Conservation (phyloP, 2,329 filamentous ascomycete genomes). For the Sporothrix sp. region DNA sequence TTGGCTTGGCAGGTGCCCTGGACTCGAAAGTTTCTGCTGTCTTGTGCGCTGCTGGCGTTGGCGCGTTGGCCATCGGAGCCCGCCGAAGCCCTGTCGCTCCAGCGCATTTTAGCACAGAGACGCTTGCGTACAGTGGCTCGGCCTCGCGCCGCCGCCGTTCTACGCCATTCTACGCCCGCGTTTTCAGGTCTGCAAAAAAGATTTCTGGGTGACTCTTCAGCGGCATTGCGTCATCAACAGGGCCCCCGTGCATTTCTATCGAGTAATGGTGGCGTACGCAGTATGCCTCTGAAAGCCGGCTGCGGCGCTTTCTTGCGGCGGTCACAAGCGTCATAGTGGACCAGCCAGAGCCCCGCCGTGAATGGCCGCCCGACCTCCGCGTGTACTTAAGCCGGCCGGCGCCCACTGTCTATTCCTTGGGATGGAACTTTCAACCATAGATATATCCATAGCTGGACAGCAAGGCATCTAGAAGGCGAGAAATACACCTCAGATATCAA, state of each 20-base stretch:
- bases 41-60: background rate
- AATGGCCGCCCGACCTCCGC: background rate
- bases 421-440: background rate
- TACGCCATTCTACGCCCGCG: background rate
- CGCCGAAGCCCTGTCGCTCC: background rate
- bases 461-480: slow-evolving; percentile 11
- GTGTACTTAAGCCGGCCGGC: slow-evolving; percentile 4
- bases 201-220: too few relatives aligned
- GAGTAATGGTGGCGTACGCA: background rate
- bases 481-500: background rate
- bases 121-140: background rate
- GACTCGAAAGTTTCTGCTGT: background rate
- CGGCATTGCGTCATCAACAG: too few relatives aligned
- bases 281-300: too few relatives aligned
- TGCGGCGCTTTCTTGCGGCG: background rate
- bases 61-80: background rate
- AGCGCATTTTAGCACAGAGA: background rate
- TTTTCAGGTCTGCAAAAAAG: too few relatives aligned
- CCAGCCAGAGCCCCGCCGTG: background rate
- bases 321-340: background rate
- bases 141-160: background rate
- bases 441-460: slow-evolving; percentile 8
- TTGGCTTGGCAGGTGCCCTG: background rate
- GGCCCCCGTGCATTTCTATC: background rate
- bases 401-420: too few relatives aligned